phyloP scores from a whole-genome alignment of 23 red algal species.

The Porphyridium purpureum region DNA sequence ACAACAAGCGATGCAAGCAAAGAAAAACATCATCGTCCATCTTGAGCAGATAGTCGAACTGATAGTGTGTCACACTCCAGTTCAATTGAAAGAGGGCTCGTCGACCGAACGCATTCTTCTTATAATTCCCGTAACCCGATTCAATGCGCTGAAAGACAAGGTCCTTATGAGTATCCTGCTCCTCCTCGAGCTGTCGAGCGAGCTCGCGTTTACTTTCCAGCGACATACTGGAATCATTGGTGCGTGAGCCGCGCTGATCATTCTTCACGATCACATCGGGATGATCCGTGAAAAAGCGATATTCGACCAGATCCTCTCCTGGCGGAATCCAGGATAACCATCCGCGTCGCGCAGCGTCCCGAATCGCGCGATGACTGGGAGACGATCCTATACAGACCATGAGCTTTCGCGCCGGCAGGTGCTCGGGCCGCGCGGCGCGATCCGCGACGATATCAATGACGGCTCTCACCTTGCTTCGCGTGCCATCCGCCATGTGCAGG shows the following conservation, averaged over 20 bases:
- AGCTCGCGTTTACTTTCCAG: too few relatives aligned
- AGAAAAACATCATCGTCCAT: conserved; percentile 79
- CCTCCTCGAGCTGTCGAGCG: too few relatives aligned
- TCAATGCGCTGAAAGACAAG: conserved; percentile 20
- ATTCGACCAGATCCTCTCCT: conserved; percentile 13
- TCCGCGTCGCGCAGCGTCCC: conserved; percentile 17
- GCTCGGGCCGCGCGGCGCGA: too few relatives aligned
- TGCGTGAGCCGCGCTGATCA: too few relatives aligned
- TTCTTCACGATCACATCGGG: too few relatives aligned
- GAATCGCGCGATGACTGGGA: conserved; percentile 11
- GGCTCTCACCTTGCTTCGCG: too few relatives aligned
- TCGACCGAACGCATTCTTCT: conserved; percentile 28
- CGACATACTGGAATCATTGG: too few relatives aligned
- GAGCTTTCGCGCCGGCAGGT: too few relatives aligned
- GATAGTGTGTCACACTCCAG: conserved; percentile 10
- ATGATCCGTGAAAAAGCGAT: conserved; percentile 50
- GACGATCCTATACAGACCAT: conserved; percentile 47
- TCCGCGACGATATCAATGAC: too few relatives aligned
- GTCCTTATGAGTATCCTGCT: too few relatives aligned
- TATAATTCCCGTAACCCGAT: conserved; percentile 28
- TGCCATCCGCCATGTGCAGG: too few relatives aligned
- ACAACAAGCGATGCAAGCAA: conserved; percentile 39
- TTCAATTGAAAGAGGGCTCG: conserved; percentile 27
- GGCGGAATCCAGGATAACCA: conserved; percentile 29
- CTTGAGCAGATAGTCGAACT: conserved; percentile 24